Evolutionary conservation across 192 early-diverging fungal genomes (phyloP).

Genomic region (Backusella westeae): DNA sequence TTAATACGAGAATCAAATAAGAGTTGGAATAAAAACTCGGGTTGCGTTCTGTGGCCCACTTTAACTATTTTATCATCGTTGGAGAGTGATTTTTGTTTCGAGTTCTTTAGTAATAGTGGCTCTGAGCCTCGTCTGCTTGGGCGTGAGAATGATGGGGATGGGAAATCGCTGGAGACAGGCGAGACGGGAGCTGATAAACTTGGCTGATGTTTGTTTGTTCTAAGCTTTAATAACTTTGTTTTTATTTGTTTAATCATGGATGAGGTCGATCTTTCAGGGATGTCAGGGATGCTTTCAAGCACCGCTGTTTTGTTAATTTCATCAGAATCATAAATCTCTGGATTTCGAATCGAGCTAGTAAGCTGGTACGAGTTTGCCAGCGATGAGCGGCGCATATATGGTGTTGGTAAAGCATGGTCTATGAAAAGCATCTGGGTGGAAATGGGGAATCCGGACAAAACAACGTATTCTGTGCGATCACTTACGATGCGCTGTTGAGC

Average conservation of each 20-base stretch:
- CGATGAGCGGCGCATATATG: neutral
- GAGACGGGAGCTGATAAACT: neutral
- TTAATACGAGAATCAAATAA: slow-evolving; percentile 4
- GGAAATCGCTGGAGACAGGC: neutral
- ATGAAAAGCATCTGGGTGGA: neutral
- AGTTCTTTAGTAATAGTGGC: neutral
- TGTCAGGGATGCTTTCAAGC: neutral
- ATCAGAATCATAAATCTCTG: neutral
- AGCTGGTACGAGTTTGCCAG: neutral
- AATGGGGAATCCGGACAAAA: neutral
- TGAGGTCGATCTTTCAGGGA: neutral
- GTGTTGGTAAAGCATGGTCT: neutral
- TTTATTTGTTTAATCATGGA: slow-evolving; percentile 7
- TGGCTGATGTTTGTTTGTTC: neutral
- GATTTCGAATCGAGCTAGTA: neutral
- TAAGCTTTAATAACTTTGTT: neutral
- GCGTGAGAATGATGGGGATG: neutral
- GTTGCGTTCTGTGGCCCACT: neutral
- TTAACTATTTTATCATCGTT: neutral
- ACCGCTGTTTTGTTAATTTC: neutral
- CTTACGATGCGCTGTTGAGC: neutral
- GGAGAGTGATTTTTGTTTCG: neutral
- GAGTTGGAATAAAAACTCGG: slow-evolving; percentile 1
- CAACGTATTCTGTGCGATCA: neutral
- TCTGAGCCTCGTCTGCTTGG: neutral